A percentile compares a stretch with the other conserved stretches of the same genome.
These are phyloP conservation scores for Quercus phellos DNA, from an alignment of 331 rosid species.

Conservation along the genomic window DNA sequence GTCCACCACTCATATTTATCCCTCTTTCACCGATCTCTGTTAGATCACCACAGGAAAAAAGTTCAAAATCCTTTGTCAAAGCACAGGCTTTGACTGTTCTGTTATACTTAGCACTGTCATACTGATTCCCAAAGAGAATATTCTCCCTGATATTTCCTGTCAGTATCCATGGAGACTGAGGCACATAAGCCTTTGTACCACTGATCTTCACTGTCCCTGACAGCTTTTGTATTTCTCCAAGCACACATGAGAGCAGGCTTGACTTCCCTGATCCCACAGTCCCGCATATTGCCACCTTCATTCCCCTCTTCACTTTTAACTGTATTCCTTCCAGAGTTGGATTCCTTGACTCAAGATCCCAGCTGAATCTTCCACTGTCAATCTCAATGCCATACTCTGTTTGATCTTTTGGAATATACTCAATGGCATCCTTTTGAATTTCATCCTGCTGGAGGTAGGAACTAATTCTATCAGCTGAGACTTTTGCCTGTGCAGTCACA, in stretches of 20 bases:
- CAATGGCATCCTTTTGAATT: constrained; percentile 64
- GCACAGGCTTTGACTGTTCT: constrained; percentile 81
- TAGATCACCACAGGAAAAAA: constrained; percentile 66
- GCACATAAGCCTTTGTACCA: constrained; percentile 91
- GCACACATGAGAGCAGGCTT: constrained; percentile 60
- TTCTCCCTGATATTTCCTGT: constrained; percentile 83
- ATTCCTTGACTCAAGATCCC: constrained; percentile 57
- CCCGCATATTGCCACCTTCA: constrained; percentile 93
- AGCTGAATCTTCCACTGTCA: constrained; percentile 70
- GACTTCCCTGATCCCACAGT: constrained; percentile 91
- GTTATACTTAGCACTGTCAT: constrained; percentile 45
- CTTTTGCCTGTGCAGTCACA: constrained; percentile 85
- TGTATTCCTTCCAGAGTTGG: constrained; percentile 64
- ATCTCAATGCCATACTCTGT: constrained; percentile 60
- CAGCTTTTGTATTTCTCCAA: constrained; percentile 76
- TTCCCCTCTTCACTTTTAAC: constrained; percentile 78
- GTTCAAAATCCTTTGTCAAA: constrained; percentile 77
- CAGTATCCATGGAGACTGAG: constrained; percentile 91
- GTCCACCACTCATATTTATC: constrained; percentile 96
- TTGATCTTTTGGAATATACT: constrained; percentile 44
- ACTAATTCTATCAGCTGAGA: constrained; percentile 80
- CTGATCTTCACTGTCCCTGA: constrained; percentile 76
- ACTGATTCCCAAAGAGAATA: constrained; percentile 75
- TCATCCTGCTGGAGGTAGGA: constrained; percentile 71
- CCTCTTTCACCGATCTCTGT: constrained; percentile 98